Percentiles rank a stretch among this genome's conserved stretches.
Conservation (phyloP, 2,329 filamentous ascomycete species). For the Dendryphion nanum region DNA sequence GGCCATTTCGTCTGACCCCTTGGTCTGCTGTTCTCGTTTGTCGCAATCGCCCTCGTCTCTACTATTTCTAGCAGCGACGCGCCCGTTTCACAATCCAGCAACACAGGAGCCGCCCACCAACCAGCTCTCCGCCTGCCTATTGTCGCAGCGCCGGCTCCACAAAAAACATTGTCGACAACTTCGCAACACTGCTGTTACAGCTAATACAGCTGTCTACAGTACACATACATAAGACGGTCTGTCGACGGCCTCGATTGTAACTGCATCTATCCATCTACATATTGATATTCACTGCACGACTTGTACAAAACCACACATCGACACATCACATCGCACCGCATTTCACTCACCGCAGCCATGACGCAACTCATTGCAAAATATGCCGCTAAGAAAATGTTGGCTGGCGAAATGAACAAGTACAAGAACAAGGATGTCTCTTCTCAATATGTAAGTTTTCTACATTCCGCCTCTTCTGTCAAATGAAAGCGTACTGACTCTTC, state of each 20-base stretch:
- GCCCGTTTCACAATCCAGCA: slow-evolving; percentile 39
- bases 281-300: no score
- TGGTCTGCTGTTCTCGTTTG: no score
- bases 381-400: slow-evolving; percentile 50
- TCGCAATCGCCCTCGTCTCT: slow-evolving; percentile 20
- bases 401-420: slow-evolving; percentile 49
- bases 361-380: slow-evolving; percentile 47
- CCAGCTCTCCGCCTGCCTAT: slow-evolving; percentile 16
- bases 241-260: no score
- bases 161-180: background rate
- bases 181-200: background rate
- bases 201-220: background rate
- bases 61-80: slow-evolving; percentile 38
- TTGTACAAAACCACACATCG: slow-evolving; percentile 9
- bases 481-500: background rate
- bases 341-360: slow-evolving; percentile 38
- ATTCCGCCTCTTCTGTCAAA: background rate
- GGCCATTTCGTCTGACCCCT: slow-evolving; percentile 10
- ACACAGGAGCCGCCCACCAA: slow-evolving; percentile 29
- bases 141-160: background rate
- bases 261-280: no score
- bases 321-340: slow-evolving; percentile 6
- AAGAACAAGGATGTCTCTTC: slow-evolving; percentile 42
- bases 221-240: background rate
- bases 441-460: slow-evolving; percentile 37